These are phyloP conservation scores for Neurospora pannonica DNA, from an alignment of 495 filamentous ascomycete genomes.

Conservation along the genomic window DNA sequence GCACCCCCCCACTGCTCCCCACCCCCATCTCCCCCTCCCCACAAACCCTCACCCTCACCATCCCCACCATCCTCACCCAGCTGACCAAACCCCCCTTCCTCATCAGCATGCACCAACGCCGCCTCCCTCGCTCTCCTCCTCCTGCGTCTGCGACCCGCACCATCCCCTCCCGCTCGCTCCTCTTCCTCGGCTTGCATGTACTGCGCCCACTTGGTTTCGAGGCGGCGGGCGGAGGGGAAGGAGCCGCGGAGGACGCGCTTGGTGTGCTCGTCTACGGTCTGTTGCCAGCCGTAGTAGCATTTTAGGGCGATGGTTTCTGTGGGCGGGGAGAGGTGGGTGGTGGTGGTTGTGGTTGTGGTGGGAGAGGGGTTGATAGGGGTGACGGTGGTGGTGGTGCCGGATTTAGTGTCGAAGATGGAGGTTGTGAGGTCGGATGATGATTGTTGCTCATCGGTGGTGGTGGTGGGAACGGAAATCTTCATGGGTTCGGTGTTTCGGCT, in stretches of 20 bases:
- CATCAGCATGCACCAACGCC: conserved; percentile 62
- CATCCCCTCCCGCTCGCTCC: conserved; percentile 46
- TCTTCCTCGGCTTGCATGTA: conserved; percentile 91
- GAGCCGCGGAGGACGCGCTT: conserved; percentile 74
- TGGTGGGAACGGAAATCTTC: conserved; percentile 25
- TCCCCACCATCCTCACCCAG: conserved; percentile 45
- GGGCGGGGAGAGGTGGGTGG: conserved; percentile 37
- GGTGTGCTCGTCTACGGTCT: conserved; percentile 85
- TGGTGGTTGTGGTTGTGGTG: background rate
- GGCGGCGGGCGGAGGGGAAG: conserved; percentile 52
- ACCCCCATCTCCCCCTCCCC: no score
- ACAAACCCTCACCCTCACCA: no score
- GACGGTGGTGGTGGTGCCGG: background rate
- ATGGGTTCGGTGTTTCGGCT: conserved; percentile 67
- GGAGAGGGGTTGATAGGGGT: background rate
- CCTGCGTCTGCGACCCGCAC: conserved; percentile 51
- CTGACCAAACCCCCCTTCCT: conserved; percentile 51
- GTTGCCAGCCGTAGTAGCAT: conserved; percentile 92
- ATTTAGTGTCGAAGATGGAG: background rate
- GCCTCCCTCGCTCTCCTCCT: conserved; percentile 71
- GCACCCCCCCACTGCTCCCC: background rate
- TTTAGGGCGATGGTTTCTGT: conserved; percentile 75
- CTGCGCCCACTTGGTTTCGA: conserved; percentile 88
- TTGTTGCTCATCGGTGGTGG: no score
- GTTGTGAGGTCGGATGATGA: background rate